Percentiles rank a stretch among this genome's conserved stretches.
Conservation (phyloP, 345 rosid genomes). For the Corchorus olitorius region DNA sequence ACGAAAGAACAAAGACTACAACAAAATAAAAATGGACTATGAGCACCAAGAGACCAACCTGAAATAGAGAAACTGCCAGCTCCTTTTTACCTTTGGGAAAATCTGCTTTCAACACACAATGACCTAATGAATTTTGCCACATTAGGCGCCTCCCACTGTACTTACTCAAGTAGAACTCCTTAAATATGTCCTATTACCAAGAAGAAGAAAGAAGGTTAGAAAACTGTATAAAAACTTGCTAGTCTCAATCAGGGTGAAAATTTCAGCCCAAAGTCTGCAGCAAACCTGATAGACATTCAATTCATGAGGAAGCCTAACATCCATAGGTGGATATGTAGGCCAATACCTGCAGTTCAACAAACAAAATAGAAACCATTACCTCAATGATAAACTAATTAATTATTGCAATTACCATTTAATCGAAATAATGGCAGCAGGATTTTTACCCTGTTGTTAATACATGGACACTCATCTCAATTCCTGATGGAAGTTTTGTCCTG, state of each 20-base stretch:
- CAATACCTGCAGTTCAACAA: slow-evolving; percentile 72
- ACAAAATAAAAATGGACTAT: not conserved
- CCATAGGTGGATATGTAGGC: slow-evolving; percentile 99
- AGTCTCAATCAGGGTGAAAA: slow-evolving; percentile 7
- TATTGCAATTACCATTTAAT: not conserved
- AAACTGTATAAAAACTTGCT: not conserved
- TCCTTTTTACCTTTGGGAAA: slow-evolving; percentile 92
- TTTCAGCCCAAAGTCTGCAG: slow-evolving; percentile 23
- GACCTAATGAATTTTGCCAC: slow-evolving; percentile 98
- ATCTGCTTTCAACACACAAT: slow-evolving; percentile 92
- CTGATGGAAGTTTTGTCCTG: slow-evolving; percentile 90
- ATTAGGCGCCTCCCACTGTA: slow-evolving; percentile 96
- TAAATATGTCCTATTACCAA: slow-evolving; percentile 80
- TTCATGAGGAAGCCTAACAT: slow-evolving; percentile 98
- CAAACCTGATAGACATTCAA: slow-evolving; percentile 94
- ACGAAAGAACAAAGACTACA: not conserved
- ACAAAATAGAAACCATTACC: slow-evolving; percentile 16
- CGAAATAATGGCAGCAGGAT: slow-evolving; percentile 13
- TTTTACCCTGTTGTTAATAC: slow-evolving; percentile 92
- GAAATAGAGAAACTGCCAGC: slow-evolving; percentile 95
- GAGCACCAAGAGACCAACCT: slow-evolving; percentile 50
- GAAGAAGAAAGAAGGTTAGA: slow-evolving; percentile 15
- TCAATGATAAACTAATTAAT: not conserved
- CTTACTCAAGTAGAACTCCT: slow-evolving; percentile 95
- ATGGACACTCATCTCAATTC: slow-evolving; percentile 98